Conservation (phyloP, 2,329 filamentous ascomycete genomes). For the Fusarium miscanthi region DNA sequence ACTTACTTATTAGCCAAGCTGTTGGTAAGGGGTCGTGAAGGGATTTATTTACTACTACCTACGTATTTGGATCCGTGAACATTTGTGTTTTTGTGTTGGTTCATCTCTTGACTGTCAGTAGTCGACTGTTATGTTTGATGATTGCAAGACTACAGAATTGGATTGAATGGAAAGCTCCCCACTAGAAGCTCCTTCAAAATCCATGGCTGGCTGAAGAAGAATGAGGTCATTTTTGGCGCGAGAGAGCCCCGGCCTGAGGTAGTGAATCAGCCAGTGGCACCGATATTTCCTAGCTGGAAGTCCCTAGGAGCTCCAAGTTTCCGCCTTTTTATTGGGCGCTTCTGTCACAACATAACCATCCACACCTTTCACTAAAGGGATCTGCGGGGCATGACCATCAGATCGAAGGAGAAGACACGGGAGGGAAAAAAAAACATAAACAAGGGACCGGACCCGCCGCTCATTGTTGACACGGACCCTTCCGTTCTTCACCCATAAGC, state of each 20-base stretch:
- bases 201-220: neutral
- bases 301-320: neutral
- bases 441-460: slow-evolving; percentile 34
- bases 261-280: slow-evolving; percentile 10
- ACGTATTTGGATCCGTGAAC: neutral
- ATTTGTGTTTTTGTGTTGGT: neutral
- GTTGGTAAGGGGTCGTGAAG: neutral
- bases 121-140: neutral
- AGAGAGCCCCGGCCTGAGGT: neutral
- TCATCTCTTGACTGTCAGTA: neutral
- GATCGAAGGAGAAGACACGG: slow-evolving; percentile 16
- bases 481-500: slow-evolving; percentile 12
- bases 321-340: slow-evolving; percentile 7
- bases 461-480: slow-evolving; percentile 22
- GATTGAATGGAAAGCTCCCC: neutral
- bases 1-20: neutral
- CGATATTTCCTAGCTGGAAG: neutral
- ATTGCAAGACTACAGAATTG: neutral
- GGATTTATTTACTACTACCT: neutral
- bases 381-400: slow-evolving; percentile 28
- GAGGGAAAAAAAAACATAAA: slow-evolving; percentile 40
- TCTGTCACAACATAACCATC: slow-evolving; percentile 1
- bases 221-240: slow-evolving; percentile 9
- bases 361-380: slow-evolving; percentile 3
- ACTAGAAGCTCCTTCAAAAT: neutral